Base-by-base conservation (phyloP, 176 grass and related monocot species). In the Paspalum notatum region DNA sequence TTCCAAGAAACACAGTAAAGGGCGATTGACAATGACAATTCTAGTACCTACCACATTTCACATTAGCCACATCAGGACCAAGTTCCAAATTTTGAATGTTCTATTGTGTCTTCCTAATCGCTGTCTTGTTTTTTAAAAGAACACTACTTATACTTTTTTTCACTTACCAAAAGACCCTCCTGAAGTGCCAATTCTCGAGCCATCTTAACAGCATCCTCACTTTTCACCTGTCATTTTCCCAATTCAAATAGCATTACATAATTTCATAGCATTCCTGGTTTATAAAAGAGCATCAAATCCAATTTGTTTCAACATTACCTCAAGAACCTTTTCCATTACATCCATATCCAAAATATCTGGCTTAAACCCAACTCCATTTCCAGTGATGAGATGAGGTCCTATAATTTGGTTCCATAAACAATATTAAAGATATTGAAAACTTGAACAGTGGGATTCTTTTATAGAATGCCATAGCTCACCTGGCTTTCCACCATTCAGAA, bases 331-430 rank as follows among this genome's bases (percentile, higher is more conserved):
- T 17, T 98, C 92, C 92, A 98, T 94, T 32, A 98, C 62, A 87
- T 98, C 90, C 92, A 94, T 98, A 70, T 94, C 90, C 80, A 98
- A 82, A 85, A 98, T 98, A 63, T 86, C 82, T 18, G 95, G 94
- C 83, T 97, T 97, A 59, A 97, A 97, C 22, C 94, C 94, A 64
- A 97, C 94, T 74, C 91, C 94, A 75, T 97, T 97, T 50, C 94
- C 94, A 82, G 91, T 97, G 22, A 97, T 97, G 67, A 92, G 87
- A 63, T 97, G 91, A 78, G 89, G 89, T 15, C 94, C 94, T 97
- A 73, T 5, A 88, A 76, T 71, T 32, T 82, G 43, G 25, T 88
- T 69, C 32, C 40, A 9, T 18, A 37, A 71, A 54, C 9, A 43
- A 26, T 53, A 68, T 81, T 42, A 70, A 15, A 74, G 42, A 79